Evolutionary conservation across 768 basidiomycete species (phyloP).

Genomic region (Termitomyces sp.): DNA sequence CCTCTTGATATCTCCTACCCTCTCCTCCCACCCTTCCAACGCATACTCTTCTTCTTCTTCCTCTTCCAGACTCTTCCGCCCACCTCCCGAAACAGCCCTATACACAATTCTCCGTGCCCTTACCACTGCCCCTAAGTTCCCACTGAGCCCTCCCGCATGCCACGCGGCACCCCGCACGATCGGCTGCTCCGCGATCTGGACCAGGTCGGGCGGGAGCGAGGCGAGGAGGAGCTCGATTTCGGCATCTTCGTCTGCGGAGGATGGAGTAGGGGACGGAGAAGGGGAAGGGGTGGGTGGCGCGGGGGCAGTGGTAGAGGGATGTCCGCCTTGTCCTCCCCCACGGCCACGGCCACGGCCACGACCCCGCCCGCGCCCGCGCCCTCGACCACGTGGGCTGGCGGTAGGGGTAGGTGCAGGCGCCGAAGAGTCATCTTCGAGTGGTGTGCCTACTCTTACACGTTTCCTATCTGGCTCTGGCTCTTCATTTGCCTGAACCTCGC

Average conservation of each 20-base stretch:
- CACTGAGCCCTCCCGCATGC: constrained; percentile 36
- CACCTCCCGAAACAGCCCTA: constrained; percentile 3
- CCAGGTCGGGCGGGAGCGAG: constrained; percentile 30
- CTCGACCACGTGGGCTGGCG: background rate
- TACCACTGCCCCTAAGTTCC: constrained; percentile 44
- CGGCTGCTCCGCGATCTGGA: constrained; percentile 44
- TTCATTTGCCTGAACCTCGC: background rate
- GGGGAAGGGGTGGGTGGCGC: background rate
- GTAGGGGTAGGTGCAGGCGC: background rate
- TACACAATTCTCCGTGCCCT: constrained; percentile 45
- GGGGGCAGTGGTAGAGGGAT: background rate
- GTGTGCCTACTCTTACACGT: background rate
- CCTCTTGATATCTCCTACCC: constrained; percentile 11
- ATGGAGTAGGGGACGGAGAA: background rate
- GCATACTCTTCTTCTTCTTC: constrained; percentile 8
- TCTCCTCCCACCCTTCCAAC: constrained; percentile 37
- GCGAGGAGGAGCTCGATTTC: constrained; percentile 9
- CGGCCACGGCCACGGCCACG: background rate
- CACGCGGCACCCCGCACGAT: constrained; percentile 43
- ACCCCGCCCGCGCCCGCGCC: constrained; percentile 10
- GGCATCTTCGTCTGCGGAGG: background rate
- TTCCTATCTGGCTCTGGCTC: background rate
- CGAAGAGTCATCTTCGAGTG: background rate
- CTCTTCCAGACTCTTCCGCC: background rate
- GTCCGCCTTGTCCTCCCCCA: background rate